Evolutionary conservation across 495 filamentous ascomycete species (phyloP).

Genomic region (Neurospora pannonica): DNA sequence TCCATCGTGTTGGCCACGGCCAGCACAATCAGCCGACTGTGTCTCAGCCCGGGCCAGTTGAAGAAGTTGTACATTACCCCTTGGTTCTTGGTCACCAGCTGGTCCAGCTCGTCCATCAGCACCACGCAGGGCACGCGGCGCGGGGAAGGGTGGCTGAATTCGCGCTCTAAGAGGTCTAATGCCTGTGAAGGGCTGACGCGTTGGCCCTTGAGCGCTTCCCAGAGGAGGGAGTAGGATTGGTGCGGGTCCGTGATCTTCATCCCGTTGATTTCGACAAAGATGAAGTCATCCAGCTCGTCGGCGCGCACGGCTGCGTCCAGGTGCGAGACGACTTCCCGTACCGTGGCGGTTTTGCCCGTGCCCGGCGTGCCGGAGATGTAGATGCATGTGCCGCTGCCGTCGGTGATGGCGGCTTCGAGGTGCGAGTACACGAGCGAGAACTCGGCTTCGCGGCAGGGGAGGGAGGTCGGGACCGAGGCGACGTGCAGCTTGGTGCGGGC

Average conservation of each 20-base stretch:
- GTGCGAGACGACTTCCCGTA: slow-evolving; percentile 86
- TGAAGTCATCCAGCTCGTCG: slow-evolving; percentile 97
- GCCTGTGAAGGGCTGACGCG: slow-evolving; percentile 88
- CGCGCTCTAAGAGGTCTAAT: slow-evolving; percentile 77
- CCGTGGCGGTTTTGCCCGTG: slow-evolving; percentile 97
- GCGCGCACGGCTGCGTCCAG: slow-evolving; percentile 73
- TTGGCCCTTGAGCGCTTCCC: slow-evolving; percentile 92
- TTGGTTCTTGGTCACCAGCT: slow-evolving; percentile 94
- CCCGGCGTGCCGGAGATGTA: slow-evolving; percentile 99
- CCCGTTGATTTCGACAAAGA: slow-evolving; percentile 98
- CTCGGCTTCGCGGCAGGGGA: slow-evolving; percentile 88
- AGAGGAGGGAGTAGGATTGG: slow-evolving; percentile 89
- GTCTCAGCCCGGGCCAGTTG: slow-evolving; percentile 93
- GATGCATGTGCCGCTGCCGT: slow-evolving; percentile 88
- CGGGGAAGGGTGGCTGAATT: slow-evolving; percentile 84
- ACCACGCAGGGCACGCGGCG: slow-evolving; percentile 92
- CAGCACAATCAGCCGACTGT: slow-evolving; percentile 87
- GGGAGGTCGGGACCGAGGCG: slow-evolving; percentile 74
- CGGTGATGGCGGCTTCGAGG: slow-evolving; percentile 88
- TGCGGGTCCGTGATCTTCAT: slow-evolving; percentile 99
- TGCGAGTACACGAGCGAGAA: slow-evolving; percentile 88
- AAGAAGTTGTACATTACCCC: slow-evolving; percentile 99
- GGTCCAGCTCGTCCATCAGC: slow-evolving; percentile 97
- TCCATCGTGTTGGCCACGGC: slow-evolving; percentile 99
- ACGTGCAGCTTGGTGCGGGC: slow-evolving; percentile 87